phyloP scores from a whole-genome alignment of 2,329 filamentous ascomycete species.

The Paramyrothecium roridum region DNA sequence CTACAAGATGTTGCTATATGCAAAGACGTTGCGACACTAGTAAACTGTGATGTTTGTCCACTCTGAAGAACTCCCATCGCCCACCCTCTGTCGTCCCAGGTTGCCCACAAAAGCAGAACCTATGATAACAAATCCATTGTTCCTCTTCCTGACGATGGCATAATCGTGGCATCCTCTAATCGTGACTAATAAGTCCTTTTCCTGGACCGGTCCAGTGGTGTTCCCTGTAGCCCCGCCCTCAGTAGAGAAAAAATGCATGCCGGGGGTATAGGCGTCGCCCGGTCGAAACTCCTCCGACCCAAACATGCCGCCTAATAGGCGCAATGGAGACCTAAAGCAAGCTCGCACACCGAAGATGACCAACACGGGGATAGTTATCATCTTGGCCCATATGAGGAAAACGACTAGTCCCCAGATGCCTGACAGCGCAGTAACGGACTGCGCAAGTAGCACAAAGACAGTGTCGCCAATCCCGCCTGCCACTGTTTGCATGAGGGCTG shows the following conservation, averaged over 20 bases:
- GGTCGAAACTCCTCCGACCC: not conserved
- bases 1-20: too few relatives aligned
- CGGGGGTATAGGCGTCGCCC: not conserved
- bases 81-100: not conserved
- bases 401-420: not conserved
- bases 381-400: not conserved
- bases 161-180: not conserved
- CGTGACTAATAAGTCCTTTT: not conserved
- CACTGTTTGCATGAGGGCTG: not conserved
- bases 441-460: not conserved
- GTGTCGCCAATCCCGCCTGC: not conserved
- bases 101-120: not conserved
- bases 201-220: not conserved
- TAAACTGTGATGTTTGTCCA: not conserved
- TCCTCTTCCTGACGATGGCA: not conserved
- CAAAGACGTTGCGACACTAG: too few relatives aligned
- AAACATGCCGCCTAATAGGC: not conserved
- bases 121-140: not conserved
- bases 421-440: not conserved
- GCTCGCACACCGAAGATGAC: not conserved
- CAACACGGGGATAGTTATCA: not conserved
- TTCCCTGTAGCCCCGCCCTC: not conserved
- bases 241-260: not conserved
- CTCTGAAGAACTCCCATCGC: not conserved
- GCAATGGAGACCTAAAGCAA: not conserved